Percentiles rank a stretch among this genome's conserved stretches.
Conservation (phyloP, 2,329 filamentous ascomycete genomes). For the Calonectria hawksworthii region DNA sequence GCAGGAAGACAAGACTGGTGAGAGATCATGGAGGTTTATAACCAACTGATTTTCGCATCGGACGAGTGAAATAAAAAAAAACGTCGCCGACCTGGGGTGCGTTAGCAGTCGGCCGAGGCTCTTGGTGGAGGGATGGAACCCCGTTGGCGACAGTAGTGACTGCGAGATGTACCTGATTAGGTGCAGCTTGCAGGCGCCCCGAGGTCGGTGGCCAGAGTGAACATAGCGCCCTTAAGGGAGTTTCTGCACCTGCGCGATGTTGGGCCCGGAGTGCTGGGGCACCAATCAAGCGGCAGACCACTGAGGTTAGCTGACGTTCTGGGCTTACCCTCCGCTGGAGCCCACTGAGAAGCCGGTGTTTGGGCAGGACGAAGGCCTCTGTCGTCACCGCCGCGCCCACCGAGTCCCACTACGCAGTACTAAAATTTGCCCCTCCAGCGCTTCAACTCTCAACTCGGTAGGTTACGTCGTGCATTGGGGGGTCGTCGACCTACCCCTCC, state of each 20-base stretch:
- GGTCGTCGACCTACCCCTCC: not conserved
- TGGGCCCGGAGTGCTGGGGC: not conserved
- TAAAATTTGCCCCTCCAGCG: constrained; percentile 40
- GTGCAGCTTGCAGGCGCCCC: constrained; percentile 15
- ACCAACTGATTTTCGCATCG: not conserved
- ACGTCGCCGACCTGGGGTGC: not conserved
- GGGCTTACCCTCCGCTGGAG: not conserved
- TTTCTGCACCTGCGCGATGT: constrained; percentile 6
- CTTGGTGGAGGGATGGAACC: constrained; percentile 15
- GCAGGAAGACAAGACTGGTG: not conserved
- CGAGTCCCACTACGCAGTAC: constrained; percentile 28
- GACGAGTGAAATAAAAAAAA: constrained; percentile 7
- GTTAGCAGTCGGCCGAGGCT: constrained; percentile 15
- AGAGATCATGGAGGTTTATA: not conserved
- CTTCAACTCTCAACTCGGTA: constrained; percentile 3
- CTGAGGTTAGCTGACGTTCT: constrained; percentile 7
- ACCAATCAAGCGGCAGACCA: constrained; percentile 12
- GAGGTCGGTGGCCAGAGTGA: constrained; percentile 5
- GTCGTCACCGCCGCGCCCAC: constrained; percentile 42
- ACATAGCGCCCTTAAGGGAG: not conserved
- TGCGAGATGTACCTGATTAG: constrained; percentile 16
- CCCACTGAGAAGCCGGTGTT: not conserved
- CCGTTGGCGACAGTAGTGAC: constrained; percentile 2
- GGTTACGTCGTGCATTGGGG: constrained; percentile 6
- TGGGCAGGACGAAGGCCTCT: constrained; percentile 8